Evolutionary conservation across 148 eudicot species (phyloP).

Genomic region (Nyssa sinensis): DNA sequence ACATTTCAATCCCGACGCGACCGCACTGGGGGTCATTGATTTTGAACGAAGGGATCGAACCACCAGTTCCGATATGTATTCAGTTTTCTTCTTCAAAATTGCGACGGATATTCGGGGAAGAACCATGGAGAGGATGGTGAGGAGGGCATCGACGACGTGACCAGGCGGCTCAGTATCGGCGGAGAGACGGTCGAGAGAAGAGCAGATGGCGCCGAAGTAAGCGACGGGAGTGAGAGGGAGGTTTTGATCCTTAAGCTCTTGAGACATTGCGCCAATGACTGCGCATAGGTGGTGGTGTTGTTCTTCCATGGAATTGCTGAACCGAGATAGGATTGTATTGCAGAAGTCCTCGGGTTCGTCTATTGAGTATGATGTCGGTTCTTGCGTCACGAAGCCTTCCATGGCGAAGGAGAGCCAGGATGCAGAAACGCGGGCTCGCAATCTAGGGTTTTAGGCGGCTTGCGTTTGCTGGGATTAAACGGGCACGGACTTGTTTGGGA

Average conservation of each 20-base stretch:
- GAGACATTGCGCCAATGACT: constrained; percentile 68
- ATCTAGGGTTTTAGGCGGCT: constrained; percentile 8
- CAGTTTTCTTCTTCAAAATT: constrained; percentile 42
- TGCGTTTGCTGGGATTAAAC: no score
- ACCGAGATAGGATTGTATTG: constrained; percentile 39
- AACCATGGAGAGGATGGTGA: constrained; percentile 47
- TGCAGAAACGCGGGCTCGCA: neutral
- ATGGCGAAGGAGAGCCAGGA: neutral
- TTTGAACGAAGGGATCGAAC: constrained; percentile 28
- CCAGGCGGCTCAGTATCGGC: constrained; percentile 28
- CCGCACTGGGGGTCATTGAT: constrained; percentile 26
- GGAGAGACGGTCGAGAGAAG: constrained; percentile 58
- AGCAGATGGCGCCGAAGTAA: constrained; percentile 67
- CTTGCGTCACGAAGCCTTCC: constrained; percentile 43
- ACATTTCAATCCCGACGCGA: constrained; percentile 48
- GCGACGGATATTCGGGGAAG: constrained; percentile 33
- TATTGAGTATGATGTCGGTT: neutral
- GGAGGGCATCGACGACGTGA: constrained; percentile 46
- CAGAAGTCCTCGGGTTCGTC: constrained; percentile 40
- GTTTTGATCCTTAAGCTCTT: constrained; percentile 58
- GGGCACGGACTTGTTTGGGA: no score
- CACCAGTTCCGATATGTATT: constrained; percentile 39
- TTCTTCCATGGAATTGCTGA: constrained; percentile 39
- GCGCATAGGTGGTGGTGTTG: constrained; percentile 70
- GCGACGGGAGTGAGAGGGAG: constrained; percentile 54